A percentile compares a stretch with the other conserved stretches of the same genome.
Conservation (phyloP, 768 basidiomycete species). For the Kwoniella dendrophila region DNA sequence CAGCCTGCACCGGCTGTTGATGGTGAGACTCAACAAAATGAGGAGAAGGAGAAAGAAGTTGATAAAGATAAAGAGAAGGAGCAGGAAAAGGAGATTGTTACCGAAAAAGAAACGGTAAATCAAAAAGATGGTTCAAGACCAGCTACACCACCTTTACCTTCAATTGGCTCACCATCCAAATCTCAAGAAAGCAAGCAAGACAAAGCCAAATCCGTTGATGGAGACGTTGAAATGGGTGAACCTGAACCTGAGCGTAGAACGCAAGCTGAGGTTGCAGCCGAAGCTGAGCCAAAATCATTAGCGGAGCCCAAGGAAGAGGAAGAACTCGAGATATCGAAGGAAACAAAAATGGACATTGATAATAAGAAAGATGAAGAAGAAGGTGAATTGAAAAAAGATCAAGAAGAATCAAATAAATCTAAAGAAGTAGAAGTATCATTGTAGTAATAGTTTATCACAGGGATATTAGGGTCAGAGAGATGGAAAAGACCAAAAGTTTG, state of each 20-base stretch:
- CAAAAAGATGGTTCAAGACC: conserved; percentile 15
- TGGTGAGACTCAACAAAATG: background rate
- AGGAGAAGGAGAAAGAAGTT: background rate
- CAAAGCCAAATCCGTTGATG: conserved; percentile 16
- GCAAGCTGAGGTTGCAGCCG: background rate
- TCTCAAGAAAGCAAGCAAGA: background rate
- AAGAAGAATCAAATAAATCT: no score
- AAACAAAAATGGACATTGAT: no score
- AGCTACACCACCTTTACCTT: conserved; percentile 13
- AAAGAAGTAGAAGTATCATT: no score
- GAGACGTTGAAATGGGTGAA: conserved; percentile 27
- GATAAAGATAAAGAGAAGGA: background rate
- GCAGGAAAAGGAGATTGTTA: background rate
- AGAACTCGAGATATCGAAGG: no score
- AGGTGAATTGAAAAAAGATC: conserved; percentile 3
- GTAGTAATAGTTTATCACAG: no score
- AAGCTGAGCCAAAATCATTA: conserved; percentile 2
- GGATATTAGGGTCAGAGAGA: no score
- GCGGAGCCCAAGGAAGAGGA: no score
- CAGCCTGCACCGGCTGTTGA: background rate
- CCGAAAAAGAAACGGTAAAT: background rate
- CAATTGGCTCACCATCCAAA: background rate
- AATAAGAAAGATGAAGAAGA: background rate
- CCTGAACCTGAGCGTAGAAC: background rate
- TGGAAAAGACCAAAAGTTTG: no score